A percentile compares a stretch with the other conserved stretches of the same genome.
Conservation (phyloP, 139 green algal genomes). For the Asterochloris sp. region DNA sequence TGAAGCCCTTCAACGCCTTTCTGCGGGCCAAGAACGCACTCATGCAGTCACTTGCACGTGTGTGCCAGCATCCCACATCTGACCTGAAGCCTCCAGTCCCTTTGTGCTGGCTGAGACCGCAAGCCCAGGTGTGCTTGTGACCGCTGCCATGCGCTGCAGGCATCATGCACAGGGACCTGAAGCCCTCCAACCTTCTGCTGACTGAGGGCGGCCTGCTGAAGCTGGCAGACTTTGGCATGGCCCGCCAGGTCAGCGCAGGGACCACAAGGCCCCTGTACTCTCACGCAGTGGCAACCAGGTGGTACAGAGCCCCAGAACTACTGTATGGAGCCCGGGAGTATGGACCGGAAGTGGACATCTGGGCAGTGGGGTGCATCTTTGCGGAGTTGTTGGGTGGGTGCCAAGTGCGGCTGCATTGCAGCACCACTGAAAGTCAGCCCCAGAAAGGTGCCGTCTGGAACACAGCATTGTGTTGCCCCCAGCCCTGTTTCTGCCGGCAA, state of each 20-base stretch:
- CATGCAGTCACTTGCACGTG: no score
- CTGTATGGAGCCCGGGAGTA: conserved; percentile 73
- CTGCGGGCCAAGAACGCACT: no score
- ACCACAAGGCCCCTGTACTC: conserved; percentile 63
- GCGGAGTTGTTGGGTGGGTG: conserved; percentile 59
- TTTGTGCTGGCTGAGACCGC: no score
- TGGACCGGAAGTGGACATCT: conserved; percentile 70
- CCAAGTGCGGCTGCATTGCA: background rate
- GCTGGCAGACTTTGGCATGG: conserved; percentile 54
- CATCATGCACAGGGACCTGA: conserved; percentile 78
- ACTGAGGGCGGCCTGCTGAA: conserved; percentile 59
- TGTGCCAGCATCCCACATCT: background rate
- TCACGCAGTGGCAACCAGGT: conserved; percentile 80
- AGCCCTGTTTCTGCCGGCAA: background rate
- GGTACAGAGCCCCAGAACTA: conserved; percentile 77
- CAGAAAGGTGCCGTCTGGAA: background rate
- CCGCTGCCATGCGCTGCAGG: conserved; percentile 24
- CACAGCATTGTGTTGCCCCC: background rate
- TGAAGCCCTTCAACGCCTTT: no score
- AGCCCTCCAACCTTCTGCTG: conserved; percentile 78
- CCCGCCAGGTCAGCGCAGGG: conserved; percentile 3
- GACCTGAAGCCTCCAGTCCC: no score
- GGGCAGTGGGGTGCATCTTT: conserved; percentile 80
- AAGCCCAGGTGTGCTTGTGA: background rate
- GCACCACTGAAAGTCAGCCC: background rate